A percentile compares a stretch with the other conserved stretches of the same genome.
These are phyloP conservation scores for Fomitopsis palustris DNA, from an alignment of 1,284 basidiomycete species.

Conservation along the genomic window DNA sequence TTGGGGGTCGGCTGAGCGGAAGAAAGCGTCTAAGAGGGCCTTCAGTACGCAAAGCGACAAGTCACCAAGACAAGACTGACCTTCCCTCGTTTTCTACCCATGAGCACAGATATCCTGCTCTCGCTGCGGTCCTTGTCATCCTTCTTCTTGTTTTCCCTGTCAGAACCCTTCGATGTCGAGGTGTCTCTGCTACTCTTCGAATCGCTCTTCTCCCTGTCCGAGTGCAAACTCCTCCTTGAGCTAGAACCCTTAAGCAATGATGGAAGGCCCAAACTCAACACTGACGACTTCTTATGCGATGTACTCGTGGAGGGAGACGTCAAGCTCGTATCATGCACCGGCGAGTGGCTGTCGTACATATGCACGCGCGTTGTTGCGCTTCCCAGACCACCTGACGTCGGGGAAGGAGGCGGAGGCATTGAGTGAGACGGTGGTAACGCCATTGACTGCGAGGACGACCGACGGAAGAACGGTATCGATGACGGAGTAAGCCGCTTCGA, in stretches of 20 bases:
- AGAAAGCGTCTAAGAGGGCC: constrained; percentile 67
- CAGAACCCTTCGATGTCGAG: constrained; percentile 37
- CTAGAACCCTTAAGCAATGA: constrained; percentile 80
- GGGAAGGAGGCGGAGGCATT: constrained; percentile 38
- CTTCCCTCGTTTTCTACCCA: constrained; percentile 90
- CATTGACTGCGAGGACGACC: constrained; percentile 88
- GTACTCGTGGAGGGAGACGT: constrained; percentile 53
- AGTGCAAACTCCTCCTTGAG: constrained; percentile 75
- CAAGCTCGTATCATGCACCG: constrained; percentile 44
- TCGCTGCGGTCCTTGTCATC: constrained; percentile 82
- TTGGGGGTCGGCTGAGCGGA: constrained; percentile 66
- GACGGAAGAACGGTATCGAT: constrained; percentile 93
- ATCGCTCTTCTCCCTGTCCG: constrained; percentile 59
- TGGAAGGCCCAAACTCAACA: constrained; percentile 72
- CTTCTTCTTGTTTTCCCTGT: constrained; percentile 65
- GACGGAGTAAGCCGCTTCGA: constrained; percentile 87
- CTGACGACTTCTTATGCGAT: constrained; percentile 71
- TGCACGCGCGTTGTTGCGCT: constrained; percentile 36
- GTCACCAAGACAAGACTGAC: constrained; percentile 42
- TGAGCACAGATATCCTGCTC: constrained; percentile 82
- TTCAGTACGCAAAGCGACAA: constrained; percentile 7
- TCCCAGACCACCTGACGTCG: constrained; percentile 45
- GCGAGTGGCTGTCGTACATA: constrained; percentile 39
- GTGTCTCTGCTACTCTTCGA: constrained; percentile 37
- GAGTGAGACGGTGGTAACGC: constrained; percentile 37